These are phyloP conservation scores for Sclerospora graminicola DNA, from an alignment of 352 stramenopile species.

Conservation along the genomic window DNA sequence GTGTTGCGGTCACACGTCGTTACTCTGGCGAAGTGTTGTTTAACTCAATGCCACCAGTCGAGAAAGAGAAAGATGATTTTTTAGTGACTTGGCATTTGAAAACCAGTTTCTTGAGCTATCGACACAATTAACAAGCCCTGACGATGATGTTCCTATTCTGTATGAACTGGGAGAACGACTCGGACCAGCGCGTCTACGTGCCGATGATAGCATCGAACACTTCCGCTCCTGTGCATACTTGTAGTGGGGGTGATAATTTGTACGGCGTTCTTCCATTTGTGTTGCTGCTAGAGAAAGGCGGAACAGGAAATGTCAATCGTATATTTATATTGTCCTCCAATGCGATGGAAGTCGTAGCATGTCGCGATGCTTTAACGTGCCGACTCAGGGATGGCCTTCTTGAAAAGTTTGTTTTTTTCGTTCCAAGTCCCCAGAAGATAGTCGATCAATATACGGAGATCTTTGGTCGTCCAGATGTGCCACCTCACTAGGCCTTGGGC, in stretches of 20 bases:
- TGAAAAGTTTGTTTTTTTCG: conserved; percentile 73
- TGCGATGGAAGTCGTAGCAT: conserved; percentile 78
- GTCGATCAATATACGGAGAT: conserved; percentile 63
- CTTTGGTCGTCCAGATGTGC: conserved; percentile 63
- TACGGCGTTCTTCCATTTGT: conserved; percentile 69
- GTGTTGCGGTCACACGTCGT: conserved; percentile 49
- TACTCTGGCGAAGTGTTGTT: conserved; percentile 59
- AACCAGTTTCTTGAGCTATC: conserved; percentile 86
- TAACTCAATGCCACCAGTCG: conserved; percentile 62
- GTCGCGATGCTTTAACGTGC: conserved; percentile 57
- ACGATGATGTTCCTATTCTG: conserved; percentile 26
- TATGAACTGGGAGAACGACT: conserved; percentile 74
- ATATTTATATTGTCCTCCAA: conserved; percentile 79
- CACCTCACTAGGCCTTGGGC: conserved; percentile 77
- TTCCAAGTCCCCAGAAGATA: conserved; percentile 41
- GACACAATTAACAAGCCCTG: conserved; percentile 30
- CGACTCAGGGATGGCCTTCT: conserved; percentile 67
- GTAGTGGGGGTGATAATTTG: conserved; percentile 53
- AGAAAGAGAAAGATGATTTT: conserved; percentile 20
- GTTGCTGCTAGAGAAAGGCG: conserved; percentile 52
- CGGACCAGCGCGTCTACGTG: conserved; percentile 24
- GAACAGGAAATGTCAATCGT: conserved; percentile 43
- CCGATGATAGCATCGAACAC: conserved; percentile 19
- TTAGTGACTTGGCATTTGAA: conserved; percentile 66
- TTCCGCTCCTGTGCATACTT: conserved; percentile 11